phyloP scores from a whole-genome alignment of 306 rosid species.

The Cucurbita moschata region DNA sequence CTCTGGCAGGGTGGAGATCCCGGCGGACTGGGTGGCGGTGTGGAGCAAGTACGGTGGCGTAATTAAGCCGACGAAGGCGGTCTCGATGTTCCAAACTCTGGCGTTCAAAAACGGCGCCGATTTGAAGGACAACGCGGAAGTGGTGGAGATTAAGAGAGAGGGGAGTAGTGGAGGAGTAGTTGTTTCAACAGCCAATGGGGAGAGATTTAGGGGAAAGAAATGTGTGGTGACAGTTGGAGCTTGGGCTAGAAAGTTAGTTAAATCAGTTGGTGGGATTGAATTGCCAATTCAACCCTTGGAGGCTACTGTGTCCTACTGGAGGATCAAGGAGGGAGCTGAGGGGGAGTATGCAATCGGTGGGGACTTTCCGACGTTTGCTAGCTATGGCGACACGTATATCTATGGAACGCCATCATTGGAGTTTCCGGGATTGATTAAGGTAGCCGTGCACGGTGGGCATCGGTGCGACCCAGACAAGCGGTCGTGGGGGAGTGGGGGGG shows the following conservation, averaged over 20 bases:
- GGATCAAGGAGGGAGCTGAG: conserved; percentile 50
- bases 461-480: conserved; percentile 65
- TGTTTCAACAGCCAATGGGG: conserved; percentile 26
- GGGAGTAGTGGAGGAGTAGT: conserved; percentile 18
- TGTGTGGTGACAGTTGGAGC: conserved; percentile 85
- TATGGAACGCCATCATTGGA: conserved; percentile 77
- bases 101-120: conserved; percentile 51
- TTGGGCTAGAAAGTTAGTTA: conserved; percentile 53
- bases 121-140: conserved; percentile 43
- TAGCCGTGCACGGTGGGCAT: conserved; percentile 47
- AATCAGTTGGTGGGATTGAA: conserved; percentile 36
- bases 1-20: conserved; percentile 36
- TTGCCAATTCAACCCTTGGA: conserved; percentile 59
- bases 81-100: conserved; percentile 62
- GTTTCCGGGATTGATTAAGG: conserved; percentile 73
- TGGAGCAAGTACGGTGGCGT: conserved; percentile 46
- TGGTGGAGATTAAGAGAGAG: conserved; percentile 25
- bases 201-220: conserved; percentile 36
- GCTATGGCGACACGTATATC: conserved; percentile 17
- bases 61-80: conserved; percentile 80
- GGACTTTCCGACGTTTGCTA: conserved; percentile 55
- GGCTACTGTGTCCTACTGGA: conserved; percentile 49
- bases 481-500: conserved; percentile 41
- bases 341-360: conserved; percentile 23
- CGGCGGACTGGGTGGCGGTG: conserved; percentile 52